Base-by-base conservation (phyloP, 352 stramenopile genomes). In the Globisporangium middletonii region DNA sequence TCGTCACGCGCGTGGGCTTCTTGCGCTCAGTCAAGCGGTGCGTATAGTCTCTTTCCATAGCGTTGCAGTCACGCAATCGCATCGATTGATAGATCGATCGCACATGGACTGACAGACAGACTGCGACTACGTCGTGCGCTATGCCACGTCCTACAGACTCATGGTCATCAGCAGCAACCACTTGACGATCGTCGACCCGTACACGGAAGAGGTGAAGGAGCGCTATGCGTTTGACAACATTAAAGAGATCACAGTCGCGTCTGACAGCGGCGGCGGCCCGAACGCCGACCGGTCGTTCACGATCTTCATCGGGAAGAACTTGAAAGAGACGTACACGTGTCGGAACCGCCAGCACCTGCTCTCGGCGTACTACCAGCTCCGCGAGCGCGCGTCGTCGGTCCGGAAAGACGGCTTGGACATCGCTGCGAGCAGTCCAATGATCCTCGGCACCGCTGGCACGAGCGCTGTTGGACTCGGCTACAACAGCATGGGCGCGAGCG, bases 151-250 rank as follows among this genome's bases (percentile, higher is more conserved):
- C 23, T 35, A 59, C 53, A 82, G 72, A 2, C 76, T 95, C 30
- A 81, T 95, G 75, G 80, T 94, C 50, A 64, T 95, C 42, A 92
- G 81, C 44, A 88, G 71, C 50, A 78, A 77, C 52, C 82, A 95
- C 59, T 58, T 95, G 61, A 93, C 81, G 9, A 84, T 93, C 42
- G 71, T 93, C 38, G 86, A 95, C 50, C 86, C 86, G 43, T 90
- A 91, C 62, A 87, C 79, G 4, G 86, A 94, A 30, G 81, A 93
- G 59, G 82, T 92, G 28, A 93, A 92, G 50, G 86, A 95, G 62
- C 83, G 82, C 33, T 93, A 92, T 50, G 74, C 81, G 41, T 95
- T 91, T 57, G 81, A 92, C 56, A 91, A 91, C 60, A 95, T 95
- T 56, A 93, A 89, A 57, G 86, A 94, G 67, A 91, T 94, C 54